phyloP scores from a whole-genome alignment of 805 yeast species.

The Saccharomycopsis oosterbeekiorum region DNA sequence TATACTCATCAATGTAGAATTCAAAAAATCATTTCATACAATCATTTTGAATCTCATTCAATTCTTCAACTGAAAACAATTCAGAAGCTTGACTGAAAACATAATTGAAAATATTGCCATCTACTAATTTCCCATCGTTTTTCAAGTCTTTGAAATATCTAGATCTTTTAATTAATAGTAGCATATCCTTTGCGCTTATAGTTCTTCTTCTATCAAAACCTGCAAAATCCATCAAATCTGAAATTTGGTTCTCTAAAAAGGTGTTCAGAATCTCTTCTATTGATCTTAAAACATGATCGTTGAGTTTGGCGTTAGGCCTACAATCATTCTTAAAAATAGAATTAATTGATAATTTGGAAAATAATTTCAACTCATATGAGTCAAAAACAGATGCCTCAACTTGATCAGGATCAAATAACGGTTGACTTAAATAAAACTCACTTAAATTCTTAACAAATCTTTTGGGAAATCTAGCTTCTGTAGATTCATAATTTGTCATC shows the following conservation, averaged over 20 bases:
- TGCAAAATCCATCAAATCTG: slow-evolving; percentile 9
- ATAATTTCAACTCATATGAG: neutral
- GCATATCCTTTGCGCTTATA: slow-evolving; percentile 8
- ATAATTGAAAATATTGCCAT: neutral
- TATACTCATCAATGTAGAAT: too few species aligned
- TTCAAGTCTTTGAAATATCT: neutral
- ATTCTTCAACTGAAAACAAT: slow-evolving; percentile 7
- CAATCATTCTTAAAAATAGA: neutral
- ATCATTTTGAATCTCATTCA: slow-evolving; percentile 10
- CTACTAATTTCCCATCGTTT: neutral
- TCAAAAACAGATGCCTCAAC: neutral
- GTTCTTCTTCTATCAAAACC: slow-evolving; percentile 10
- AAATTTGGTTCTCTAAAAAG: slow-evolving; percentile 10
- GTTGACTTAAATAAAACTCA: slow-evolving; percentile 8
- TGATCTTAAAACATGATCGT: neutral
- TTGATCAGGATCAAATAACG: neutral
- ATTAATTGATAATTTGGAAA: neutral
- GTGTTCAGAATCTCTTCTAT: slow-evolving; percentile 6
- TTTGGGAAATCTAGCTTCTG: slow-evolving; percentile 3
- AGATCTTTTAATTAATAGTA: slow-evolving; percentile 11
- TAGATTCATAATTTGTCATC: neutral
- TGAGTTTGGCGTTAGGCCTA: neutral
- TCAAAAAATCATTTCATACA: neutral
- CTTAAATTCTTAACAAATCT: slow-evolving; percentile 7
- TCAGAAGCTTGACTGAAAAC: slow-evolving; percentile 3